phyloP scores from a whole-genome alignment of 495 filamentous ascomycete genomes.

The Lepraria neglecta region DNA sequence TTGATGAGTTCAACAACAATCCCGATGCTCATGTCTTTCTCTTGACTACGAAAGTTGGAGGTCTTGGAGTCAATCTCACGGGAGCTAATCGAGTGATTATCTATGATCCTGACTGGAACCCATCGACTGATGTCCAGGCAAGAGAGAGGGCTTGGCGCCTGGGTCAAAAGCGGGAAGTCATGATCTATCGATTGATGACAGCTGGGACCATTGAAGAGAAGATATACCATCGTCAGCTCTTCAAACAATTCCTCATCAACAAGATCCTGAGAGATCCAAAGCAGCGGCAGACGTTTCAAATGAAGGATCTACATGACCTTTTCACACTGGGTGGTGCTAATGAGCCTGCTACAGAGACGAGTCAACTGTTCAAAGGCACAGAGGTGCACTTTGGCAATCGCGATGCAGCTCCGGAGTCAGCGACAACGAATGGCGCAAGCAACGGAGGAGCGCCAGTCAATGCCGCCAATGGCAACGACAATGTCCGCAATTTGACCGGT shows the following conservation, averaged over 20 bases:
- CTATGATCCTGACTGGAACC: constrained; percentile 97
- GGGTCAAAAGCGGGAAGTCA: constrained; percentile 89
- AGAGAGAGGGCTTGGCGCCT: constrained; percentile 95
- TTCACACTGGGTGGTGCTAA: constrained; percentile 70
- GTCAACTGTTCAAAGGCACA: constrained; percentile 73
- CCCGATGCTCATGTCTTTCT: constrained; percentile 79
- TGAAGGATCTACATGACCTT: constrained; percentile 81
- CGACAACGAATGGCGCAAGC: constrained; percentile 25
- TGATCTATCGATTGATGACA: constrained; percentile 93
- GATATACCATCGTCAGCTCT: constrained; percentile 96
- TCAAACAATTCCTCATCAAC: constrained; percentile 91
- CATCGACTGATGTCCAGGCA: constrained; percentile 86
- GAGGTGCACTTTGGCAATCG: constrained; percentile 59
- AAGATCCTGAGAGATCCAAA: constrained; percentile 92
- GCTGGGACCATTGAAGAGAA: constrained; percentile 97
- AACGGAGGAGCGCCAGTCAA: constrained; percentile 13
- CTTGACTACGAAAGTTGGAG: constrained; percentile 90
- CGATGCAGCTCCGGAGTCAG: constrained; percentile 29
- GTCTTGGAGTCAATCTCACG: constrained; percentile 87
- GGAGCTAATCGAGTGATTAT: constrained; percentile 95
- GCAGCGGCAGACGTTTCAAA: constrained; percentile 75
- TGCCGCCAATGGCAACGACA: constrained; percentile 19
- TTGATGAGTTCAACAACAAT: constrained; percentile 85
- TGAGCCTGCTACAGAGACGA: constrained; percentile 71
- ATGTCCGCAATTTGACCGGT: constrained; percentile 48